phyloP scores from a whole-genome alignment of 495 filamentous ascomycete species.

The Tuber magnatum region DNA sequence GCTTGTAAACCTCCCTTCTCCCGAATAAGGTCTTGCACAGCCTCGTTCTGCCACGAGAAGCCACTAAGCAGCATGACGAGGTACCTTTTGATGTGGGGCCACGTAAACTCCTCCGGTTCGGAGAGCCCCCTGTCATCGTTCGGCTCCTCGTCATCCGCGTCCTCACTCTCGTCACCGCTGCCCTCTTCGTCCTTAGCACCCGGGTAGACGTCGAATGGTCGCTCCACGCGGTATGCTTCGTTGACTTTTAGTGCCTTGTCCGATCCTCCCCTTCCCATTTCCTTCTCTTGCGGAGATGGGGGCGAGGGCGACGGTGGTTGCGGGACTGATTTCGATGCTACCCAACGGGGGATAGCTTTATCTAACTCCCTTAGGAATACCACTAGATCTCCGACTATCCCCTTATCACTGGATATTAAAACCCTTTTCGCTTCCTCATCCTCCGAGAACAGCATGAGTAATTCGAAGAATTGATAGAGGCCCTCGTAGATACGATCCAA shows the following conservation, averaged over 20 bases:
- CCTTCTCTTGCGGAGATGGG: background rate
- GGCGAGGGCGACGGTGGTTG: slow-evolving; percentile 11
- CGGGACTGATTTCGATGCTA: slow-evolving; percentile 28
- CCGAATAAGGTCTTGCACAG: slow-evolving; percentile 37
- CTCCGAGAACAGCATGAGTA: slow-evolving; percentile 69
- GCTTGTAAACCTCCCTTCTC: slow-evolving; percentile 35
- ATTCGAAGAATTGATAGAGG: slow-evolving; percentile 71
- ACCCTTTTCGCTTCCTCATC: slow-evolving; percentile 45
- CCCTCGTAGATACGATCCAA: slow-evolving; percentile 63
- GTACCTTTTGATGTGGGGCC: slow-evolving; percentile 41
- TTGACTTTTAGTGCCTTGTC: slow-evolving; percentile 15
- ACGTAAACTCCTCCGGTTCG: slow-evolving; percentile 41
- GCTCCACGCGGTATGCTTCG: slow-evolving; percentile 36
- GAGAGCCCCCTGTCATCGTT: slow-evolving; percentile 37
- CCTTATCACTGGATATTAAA: slow-evolving; percentile 29
- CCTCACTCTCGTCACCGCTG: slow-evolving; percentile 24
- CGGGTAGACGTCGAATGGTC: slow-evolving; percentile 36
- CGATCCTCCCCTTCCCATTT: slow-evolving; percentile 7
- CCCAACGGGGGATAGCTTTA: slow-evolving; percentile 38
- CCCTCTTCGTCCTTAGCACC: slow-evolving; percentile 15
- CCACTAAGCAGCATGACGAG: slow-evolving; percentile 32
- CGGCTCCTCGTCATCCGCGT: slow-evolving; percentile 30
- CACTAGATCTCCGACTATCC: slow-evolving; percentile 37
- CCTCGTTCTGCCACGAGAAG: slow-evolving; percentile 37
- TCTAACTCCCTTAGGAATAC: slow-evolving; percentile 35